Percentiles rank a stretch among this genome's conserved stretches.
Conservation (phyloP, 2,329 filamentous ascomycete genomes). For the Colletotrichum higginsianum region DNA sequence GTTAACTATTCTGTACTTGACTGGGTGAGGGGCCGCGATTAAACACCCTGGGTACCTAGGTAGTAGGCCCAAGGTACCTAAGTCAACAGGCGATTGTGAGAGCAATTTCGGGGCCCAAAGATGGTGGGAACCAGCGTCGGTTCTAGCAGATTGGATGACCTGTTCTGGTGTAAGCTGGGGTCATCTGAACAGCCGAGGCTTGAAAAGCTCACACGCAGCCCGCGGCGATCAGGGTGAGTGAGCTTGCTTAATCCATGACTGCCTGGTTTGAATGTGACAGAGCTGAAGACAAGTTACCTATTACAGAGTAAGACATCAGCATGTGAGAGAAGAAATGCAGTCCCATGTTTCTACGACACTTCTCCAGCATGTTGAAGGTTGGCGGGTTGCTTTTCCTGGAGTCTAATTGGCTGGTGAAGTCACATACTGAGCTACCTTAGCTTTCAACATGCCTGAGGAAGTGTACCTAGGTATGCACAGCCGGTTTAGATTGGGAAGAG, state of each 20-base stretch:
- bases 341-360: no score
- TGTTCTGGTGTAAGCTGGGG: neutral
- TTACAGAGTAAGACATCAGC: neutral
- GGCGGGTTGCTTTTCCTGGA: no score
- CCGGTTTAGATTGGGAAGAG: neutral
- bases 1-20: neutral
- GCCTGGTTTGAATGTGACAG: neutral
- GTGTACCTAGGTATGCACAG: neutral
- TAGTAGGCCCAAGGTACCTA: no score
- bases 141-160: constrained; percentile 27
- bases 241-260: neutral
- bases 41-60: neutral
- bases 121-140: constrained; percentile 18
- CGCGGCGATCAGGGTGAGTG: neutral
- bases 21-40: constrained; percentile 26
- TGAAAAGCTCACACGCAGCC: no score
- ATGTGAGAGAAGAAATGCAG: constrained; percentile 13
- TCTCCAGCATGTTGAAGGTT: no score
- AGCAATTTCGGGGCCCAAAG: constrained; percentile 28
- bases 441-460: no score
- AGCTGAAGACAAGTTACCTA: neutral
- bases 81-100: constrained; percentile 20
- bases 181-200: neutral
- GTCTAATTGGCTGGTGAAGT: no score
- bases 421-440: no score